Evolutionary conservation across 2,329 filamentous ascomycete genomes (phyloP), one percentile per base, ranked within the genome.

Genomic region (Stachybotrys chlorohalonatus): DNA sequence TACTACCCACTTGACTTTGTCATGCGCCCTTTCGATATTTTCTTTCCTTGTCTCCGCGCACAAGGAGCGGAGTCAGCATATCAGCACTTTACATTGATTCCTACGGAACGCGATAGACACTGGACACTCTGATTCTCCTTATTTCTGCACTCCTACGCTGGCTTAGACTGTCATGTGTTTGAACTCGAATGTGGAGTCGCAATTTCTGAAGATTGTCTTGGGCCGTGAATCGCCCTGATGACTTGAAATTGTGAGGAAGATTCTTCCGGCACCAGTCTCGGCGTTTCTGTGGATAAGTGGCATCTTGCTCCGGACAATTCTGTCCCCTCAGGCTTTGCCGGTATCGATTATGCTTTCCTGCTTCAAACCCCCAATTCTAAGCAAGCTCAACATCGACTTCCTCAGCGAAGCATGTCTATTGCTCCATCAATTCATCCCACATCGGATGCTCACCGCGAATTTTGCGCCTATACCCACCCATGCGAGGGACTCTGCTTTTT

Each of bases 381-480:
- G 9, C 36, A 42, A 42, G 13, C 36, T 24, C 36, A 13, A 42
- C 36, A 42, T 42, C 36, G 36, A 9, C 36, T 42, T 42, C 36
- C 36, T 42, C 13, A 42, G 36, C 36, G 36, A 42, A 42, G 36
- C 36, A 42, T 42, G 36, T 13, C 8, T 42, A 9, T 42, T 42
- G 36, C 13, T 13, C 36, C 13, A 42, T 42, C 36, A 42, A 13
- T 13, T 49, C 42, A 39, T 30, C 42, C 49, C 31, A 48, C 51
- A 52, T 53, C 50, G 32, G 50, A 52, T 45, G 39, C 50, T 16
- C 36, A 24, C 17, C 50, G 49, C 53, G 24, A 49, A 50, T 52
- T 50, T 49, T 49, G 61, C 58, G 57, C 57, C 55, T 60, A 64
- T 62, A 63, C 59, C 62, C 62, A 54, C 36, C 36, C 36, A 42